Percentiles rank a stretch among this genome's conserved stretches.
phyloP scores from a whole-genome alignment of 768 basidiomycete genomes.

The Goffeauzyma gilvescens region DNA sequence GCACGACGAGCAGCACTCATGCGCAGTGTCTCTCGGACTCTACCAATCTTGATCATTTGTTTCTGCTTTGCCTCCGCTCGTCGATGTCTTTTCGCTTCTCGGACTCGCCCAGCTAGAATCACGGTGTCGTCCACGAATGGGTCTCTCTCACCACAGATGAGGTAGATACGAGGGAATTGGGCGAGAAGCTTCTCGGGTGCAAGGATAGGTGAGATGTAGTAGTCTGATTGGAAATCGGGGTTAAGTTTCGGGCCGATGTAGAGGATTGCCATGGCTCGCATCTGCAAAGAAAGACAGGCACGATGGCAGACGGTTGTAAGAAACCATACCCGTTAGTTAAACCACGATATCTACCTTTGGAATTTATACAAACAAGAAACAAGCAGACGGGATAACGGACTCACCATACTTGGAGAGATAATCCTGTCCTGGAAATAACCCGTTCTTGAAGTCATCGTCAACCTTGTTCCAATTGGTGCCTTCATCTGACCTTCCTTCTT shows the following conservation, averaged over 20 bases:
- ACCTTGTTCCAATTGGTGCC: conserved; percentile 55
- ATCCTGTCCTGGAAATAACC: conserved; percentile 88
- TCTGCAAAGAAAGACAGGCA: conserved; percentile 39
- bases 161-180: conserved; percentile 77
- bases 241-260: conserved; percentile 86
- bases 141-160: conserved; percentile 79
- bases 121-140: conserved; percentile 96
- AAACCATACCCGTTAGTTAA: conserved; percentile 5
- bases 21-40: conserved; percentile 44
- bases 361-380: too few relatives aligned
- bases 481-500: conserved; percentile 33
- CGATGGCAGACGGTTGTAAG: too few relatives aligned
- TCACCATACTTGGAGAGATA: conserved; percentile 86
- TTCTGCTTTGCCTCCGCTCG: conserved; percentile 51
- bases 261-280: conserved; percentile 97
- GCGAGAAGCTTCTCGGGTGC: conserved; percentile 65
- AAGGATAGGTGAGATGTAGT: conserved; percentile 86
- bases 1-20: conserved; percentile 36
- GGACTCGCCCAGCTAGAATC: conserved; percentile 82
- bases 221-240: conserved; percentile 87
- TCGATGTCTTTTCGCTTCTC: conserved; percentile 77
- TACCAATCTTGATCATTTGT: conserved; percentile 44
- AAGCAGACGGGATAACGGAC: conserved; percentile 23
- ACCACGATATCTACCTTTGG: too few relatives aligned
- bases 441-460: conserved; percentile 88